phyloP scores from a whole-genome alignment of 2,329 filamentous ascomycete species.

The Chaetomiaceae sp. region DNA sequence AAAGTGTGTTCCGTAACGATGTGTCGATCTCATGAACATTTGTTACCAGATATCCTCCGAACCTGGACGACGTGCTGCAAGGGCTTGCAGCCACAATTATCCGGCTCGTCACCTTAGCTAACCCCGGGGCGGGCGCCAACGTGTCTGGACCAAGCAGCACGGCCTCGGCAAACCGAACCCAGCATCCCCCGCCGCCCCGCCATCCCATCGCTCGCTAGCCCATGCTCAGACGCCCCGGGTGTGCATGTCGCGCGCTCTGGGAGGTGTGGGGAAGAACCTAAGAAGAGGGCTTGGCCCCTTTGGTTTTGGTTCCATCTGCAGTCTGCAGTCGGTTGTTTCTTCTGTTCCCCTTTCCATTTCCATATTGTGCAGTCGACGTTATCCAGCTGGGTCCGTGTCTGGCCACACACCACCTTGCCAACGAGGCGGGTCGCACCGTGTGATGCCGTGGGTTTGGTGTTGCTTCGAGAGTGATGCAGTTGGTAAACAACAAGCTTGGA shows the following conservation, averaged over 20 bases:
- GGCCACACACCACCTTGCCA: conserved; percentile 2
- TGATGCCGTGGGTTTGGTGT: background rate
- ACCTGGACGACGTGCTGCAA: too few species aligned
- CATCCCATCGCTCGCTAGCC: conserved; percentile 1
- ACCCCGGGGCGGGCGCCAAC: background rate
- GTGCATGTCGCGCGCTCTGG: conserved; percentile 2
- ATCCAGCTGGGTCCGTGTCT: conserved; percentile 3
- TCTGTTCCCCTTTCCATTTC: conserved; percentile 4
- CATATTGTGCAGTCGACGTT: too few species aligned
- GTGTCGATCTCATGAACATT: too few species aligned
- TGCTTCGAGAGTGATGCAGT: background rate
- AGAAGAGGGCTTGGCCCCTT: conserved; percentile 11
- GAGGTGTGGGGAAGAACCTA: conserved; percentile 2
- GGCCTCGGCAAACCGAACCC: conserved; percentile 15
- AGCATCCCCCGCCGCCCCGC: conserved; percentile 1
- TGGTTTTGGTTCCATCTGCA: conserved; percentile 12
- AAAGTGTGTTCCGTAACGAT: too few species aligned
- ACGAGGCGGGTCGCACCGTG: conserved; percentile 3
- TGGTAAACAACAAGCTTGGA: too few species aligned
- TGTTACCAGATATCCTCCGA: too few species aligned
- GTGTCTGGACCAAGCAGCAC: conserved; percentile 1
- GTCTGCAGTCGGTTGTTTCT: too few species aligned
- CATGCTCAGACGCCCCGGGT: conserved; percentile 5
- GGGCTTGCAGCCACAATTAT: conserved; percentile 16
- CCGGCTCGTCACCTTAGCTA: conserved; percentile 14